phyloP scores from a whole-genome alignment of 169 alveolate species.

The Pseudocohnilembus persalinus region DNA sequence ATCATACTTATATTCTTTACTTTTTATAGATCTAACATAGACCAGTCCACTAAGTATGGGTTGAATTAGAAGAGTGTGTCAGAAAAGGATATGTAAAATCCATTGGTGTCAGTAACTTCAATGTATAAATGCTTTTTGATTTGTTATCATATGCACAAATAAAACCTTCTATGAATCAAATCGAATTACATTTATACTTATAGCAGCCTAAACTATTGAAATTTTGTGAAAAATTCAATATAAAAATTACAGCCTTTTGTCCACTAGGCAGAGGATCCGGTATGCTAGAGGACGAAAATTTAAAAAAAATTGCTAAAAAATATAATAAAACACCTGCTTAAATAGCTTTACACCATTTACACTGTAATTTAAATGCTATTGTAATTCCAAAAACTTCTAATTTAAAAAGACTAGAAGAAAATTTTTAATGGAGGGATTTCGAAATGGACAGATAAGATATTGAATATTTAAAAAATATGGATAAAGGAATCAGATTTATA shows the following conservation, averaged over 20 bases:
- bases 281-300: too few species aligned
- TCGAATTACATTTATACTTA: conserved; percentile 69
- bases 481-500: conserved; percentile 26
- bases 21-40: conserved; percentile 50
- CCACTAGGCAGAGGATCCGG: conserved; percentile 42
- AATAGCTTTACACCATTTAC: conserved; percentile 51
- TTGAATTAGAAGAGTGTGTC: conserved; percentile 57
- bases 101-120: conserved; percentile 75
- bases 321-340: conserved; percentile 45
- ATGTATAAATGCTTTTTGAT: conserved; percentile 47
- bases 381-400: conserved; percentile 57
- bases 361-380: conserved; percentile 25
- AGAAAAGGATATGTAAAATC: conserved; percentile 59
- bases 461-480: conserved; percentile 19
- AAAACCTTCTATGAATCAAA: conserved; percentile 76
- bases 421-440: conserved; percentile 43
- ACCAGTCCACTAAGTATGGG: conserved; percentile 64
- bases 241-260: conserved; percentile 48
- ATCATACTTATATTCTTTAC: conserved; percentile 46
- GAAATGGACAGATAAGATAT: conserved; percentile 45
- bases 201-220: conserved; percentile 42
- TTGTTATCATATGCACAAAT: conserved; percentile 62
- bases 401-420: conserved; percentile 51
- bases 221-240: conserved; percentile 48
- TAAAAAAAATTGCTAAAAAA: conserved; percentile 39